Conservation (phyloP, 2,329 filamentous ascomycete genomes). For the Aspergillus quadrilineatus region DNA sequence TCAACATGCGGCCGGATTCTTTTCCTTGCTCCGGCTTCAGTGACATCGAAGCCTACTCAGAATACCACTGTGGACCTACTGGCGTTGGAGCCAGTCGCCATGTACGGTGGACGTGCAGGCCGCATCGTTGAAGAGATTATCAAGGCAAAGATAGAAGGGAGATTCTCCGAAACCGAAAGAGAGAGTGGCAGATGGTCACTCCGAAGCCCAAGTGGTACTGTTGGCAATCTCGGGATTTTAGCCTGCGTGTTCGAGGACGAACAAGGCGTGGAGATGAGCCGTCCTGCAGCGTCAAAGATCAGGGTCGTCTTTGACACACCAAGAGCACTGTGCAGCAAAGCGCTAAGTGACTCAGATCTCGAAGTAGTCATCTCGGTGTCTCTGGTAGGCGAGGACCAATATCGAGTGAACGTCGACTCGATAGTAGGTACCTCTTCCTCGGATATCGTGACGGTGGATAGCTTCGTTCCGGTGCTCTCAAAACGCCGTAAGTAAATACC, state of each 20-base stretch:
- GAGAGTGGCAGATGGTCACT: constrained; percentile 80
- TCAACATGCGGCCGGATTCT: constrained; percentile 41
- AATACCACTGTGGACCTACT: constrained; percentile 50
- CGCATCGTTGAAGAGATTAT: constrained; percentile 81
- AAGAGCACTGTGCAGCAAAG: constrained; percentile 30
- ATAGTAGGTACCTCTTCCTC: constrained; percentile 69
- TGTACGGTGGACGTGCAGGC: constrained; percentile 73
- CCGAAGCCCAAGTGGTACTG: constrained; percentile 63
- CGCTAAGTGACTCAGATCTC: constrained; percentile 34
- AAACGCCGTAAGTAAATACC: constrained; percentile 61
- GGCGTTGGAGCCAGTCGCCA: constrained; percentile 70
- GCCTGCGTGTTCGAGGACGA: constrained; percentile 45
- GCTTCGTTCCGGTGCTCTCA: constrained; percentile 73
- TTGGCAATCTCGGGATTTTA: constrained; percentile 56
- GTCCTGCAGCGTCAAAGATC: constrained; percentile 44
- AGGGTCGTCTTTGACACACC: constrained; percentile 39
- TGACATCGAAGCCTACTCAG: constrained; percentile 20
- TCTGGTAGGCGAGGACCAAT: constrained; percentile 62
- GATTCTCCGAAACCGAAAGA: constrained; percentile 79
- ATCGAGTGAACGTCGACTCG: constrained; percentile 60
- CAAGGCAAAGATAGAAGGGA: constrained; percentile 80
- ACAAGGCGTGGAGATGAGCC: constrained; percentile 49
- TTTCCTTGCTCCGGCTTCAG: constrained; percentile 35
- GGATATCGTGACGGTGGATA: constrained; percentile 70
- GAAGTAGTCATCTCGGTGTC: constrained; percentile 64